These are phyloP conservation scores for Elaeis guineensis DNA, from an alignment of 176 grass and related monocot genomes.

Conservation along the genomic window DNA sequence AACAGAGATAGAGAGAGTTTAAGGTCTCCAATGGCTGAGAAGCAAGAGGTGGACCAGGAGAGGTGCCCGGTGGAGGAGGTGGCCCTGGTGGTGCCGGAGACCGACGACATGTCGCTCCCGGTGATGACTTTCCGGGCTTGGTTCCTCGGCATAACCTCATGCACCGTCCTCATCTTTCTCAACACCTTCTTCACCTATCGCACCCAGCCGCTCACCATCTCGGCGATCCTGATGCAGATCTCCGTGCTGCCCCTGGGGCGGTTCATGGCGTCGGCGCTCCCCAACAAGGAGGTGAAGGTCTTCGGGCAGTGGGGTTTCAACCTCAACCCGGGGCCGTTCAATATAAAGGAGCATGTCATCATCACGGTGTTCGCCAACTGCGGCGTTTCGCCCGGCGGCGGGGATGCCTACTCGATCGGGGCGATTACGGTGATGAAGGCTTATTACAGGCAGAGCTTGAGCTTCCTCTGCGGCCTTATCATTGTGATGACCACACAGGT, in stretches of 20 bases:
- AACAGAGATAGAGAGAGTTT: no score
- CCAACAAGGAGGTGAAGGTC: slow-evolving; percentile 5
- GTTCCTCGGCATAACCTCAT: slow-evolving; percentile 8
- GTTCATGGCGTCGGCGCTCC: slow-evolving; percentile 9
- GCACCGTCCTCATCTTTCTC: slow-evolving; percentile 18
- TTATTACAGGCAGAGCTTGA: slow-evolving; percentile 10
- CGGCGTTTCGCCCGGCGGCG: slow-evolving; percentile 10
- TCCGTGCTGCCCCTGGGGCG: slow-evolving; percentile 1
- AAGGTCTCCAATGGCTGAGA: no score
- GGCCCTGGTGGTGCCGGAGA: slow-evolving; percentile 18
- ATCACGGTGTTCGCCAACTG: slow-evolving; percentile 19
- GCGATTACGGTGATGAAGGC: slow-evolving; percentile 19
- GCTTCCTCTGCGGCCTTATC: slow-evolving; percentile 11
- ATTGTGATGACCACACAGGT: slow-evolving; percentile 18
- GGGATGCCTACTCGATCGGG: slow-evolving; percentile 17
- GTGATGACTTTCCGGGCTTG: slow-evolving; percentile 20
- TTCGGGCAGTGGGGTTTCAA: slow-evolving; percentile 13
- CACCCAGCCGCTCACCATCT: slow-evolving; percentile 18
- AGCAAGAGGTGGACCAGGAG: neutral
- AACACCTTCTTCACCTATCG: slow-evolving; percentile 23
- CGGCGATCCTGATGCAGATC: slow-evolving; percentile 20
- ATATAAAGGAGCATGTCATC: slow-evolving; percentile 19
- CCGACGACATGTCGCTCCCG: slow-evolving; percentile 3
- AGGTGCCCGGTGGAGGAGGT: slow-evolving; percentile 14
- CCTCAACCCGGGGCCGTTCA: slow-evolving; percentile 21